Evolutionary conservation across 2,329 filamentous ascomycete species (phyloP), one percentile per base, ranked within the genome.

Genomic region (Lizonia empirigonia): DNA sequence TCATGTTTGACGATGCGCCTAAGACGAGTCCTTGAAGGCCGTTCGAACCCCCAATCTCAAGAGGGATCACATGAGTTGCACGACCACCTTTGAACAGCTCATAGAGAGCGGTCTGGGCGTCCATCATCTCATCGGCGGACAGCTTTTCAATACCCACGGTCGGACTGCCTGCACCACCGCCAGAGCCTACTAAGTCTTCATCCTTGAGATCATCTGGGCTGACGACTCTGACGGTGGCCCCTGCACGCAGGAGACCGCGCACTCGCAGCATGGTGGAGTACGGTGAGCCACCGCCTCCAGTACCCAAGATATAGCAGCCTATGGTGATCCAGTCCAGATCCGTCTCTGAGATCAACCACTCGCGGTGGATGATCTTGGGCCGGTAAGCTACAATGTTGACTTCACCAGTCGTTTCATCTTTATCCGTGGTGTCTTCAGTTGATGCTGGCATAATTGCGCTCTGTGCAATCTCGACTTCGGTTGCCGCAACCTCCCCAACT

Each of bases 1-100:
- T 67, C 69, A 74, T 73, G 54, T 74, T 73, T 6, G 63, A 59
- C 3, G 68, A 70, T 16, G 71, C 68, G n/a, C 69, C 70, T 4
- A 75, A 53, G 1, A 75, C 70, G 37, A 74, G 64, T 8, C 71
- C 71, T 53, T 74, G 71, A 5, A 75, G 59, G 2, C 77, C 77
- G 53, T 79, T 79, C 1, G 72, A 76, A 1, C 79, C 79, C 8
- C 78, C 79, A 27, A 80, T 78, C 38, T 80, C 77, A 2, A 80
- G 56, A 2, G 70, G 68, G 16, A 75, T 74, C 32, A 75, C 67
- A 20, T 68, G 65, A 3, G 71, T 73, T 12, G 71, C 68, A 19
- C 57, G 64, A 19, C 67, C 64, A 18, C 66, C 69, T 16, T 67
- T 60, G 47, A 63, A 68, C 8, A 72, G 56, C 7, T 61, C 59